Evolutionary conservation across 495 filamentous ascomycete species (phyloP).

Genomic region (Lindgomyces ingoldianus): DNA sequence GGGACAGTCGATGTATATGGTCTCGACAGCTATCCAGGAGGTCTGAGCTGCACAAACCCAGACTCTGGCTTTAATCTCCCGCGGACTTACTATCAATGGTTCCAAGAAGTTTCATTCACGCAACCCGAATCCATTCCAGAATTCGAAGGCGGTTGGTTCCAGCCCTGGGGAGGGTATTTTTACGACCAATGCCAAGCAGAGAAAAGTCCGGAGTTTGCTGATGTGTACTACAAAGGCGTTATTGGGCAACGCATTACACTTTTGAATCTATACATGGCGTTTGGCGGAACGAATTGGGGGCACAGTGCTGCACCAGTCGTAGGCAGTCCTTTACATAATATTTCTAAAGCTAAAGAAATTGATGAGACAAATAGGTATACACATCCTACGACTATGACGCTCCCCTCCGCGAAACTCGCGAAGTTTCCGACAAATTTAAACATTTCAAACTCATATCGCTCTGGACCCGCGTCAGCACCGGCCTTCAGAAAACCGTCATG

Average conservation of each 20-base stretch:
- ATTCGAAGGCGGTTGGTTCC: constrained; percentile 58
- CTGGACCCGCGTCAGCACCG: constrained; percentile 57
- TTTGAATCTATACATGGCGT: constrained; percentile 58
- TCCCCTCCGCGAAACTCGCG: constrained; percentile 58
- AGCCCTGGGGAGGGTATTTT: constrained; percentile 55
- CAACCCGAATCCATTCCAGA: constrained; percentile 56
- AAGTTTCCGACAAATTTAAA: constrained; percentile 58
- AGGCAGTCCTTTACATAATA: not conserved
- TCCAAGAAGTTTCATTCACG: constrained; percentile 56
- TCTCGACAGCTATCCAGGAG: constrained; percentile 58
- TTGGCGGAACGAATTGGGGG: constrained; percentile 60
- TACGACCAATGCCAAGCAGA: constrained; percentile 53
- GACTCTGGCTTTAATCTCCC: constrained; percentile 54
- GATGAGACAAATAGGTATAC: constrained; percentile 19
- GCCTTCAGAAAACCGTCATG: constrained; percentile 57
- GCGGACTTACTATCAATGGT: constrained; percentile 60
- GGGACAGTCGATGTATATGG: constrained; percentile 60
- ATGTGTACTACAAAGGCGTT: constrained; percentile 61
- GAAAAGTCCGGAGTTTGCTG: constrained; percentile 54
- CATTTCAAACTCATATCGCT: constrained; percentile 60
- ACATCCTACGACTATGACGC: constrained; percentile 60
- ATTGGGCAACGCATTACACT: constrained; percentile 54
- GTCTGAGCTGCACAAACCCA: constrained; percentile 55
- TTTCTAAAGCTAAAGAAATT: not conserved
- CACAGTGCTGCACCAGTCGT: constrained; percentile 42